Conservation (phyloP, 169 alveolate species). For the Perkinsus chesapeaki region DNA sequence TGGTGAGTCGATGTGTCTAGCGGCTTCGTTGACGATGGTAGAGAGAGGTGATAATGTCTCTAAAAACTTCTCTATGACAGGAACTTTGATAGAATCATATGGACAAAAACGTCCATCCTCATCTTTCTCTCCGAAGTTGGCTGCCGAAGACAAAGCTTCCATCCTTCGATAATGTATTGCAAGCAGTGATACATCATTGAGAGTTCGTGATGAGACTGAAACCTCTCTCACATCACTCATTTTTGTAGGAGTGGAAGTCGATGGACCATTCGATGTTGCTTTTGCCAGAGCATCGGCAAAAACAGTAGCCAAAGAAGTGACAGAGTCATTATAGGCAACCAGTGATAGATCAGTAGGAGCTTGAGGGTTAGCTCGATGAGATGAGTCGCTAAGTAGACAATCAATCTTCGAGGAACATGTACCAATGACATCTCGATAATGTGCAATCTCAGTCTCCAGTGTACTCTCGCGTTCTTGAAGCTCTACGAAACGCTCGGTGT, state of each 20-base stretch:
- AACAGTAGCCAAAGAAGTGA: not conserved
- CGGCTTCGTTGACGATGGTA: not conserved
- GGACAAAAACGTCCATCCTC: not conserved
- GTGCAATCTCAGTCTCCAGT: not conserved
- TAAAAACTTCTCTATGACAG: not conserved
- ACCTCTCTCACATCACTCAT: not conserved
- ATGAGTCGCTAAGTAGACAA: too few species aligned
- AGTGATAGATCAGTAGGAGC: not conserved
- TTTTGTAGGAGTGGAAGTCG: not conserved
- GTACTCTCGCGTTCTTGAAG: not conserved
- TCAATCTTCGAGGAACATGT: not conserved
- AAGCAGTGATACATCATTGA: not conserved
- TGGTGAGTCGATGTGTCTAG: not conserved
- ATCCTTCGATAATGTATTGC: not conserved
- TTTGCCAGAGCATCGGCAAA: not conserved
- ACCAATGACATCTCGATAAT: not conserved
- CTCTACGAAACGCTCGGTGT: not conserved
- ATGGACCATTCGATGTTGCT: not conserved
- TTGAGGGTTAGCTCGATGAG: not conserved
- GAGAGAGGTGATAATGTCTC: not conserved
- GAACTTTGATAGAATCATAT: not conserved
- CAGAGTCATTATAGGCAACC: not conserved
- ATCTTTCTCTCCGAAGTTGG: not conserved
- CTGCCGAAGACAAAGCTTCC: not conserved
- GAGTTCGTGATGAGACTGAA: not conserved